Conservation (phyloP, 768 basidiomycete genomes). For the Chiua virens region DNA sequence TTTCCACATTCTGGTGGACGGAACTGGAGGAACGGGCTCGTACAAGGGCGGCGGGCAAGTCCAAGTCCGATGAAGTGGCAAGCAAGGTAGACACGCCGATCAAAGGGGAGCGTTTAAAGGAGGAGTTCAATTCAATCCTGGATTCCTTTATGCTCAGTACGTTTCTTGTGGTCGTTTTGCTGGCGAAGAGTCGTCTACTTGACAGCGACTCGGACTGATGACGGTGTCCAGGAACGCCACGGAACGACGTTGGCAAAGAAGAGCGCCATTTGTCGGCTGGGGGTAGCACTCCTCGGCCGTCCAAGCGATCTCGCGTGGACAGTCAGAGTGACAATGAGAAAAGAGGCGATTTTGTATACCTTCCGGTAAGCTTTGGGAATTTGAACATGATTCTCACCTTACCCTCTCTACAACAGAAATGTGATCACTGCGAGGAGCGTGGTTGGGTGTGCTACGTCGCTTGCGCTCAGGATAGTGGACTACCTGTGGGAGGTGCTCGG, state of each 20-base stretch:
- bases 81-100: too few species aligned
- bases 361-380: background rate
- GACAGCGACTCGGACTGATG: too few species aligned
- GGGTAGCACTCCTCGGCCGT: too few species aligned
- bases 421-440: background rate
- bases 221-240: too few species aligned
- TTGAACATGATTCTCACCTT: background rate
- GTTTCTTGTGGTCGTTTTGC: too few species aligned
- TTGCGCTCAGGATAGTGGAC: background rate
- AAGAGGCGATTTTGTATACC: background rate
- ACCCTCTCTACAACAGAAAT: background rate
- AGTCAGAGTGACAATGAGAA: background rate
- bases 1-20: conserved; percentile 12
- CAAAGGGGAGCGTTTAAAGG: too few species aligned
- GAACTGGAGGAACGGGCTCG: background rate
- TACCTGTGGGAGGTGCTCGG: background rate
- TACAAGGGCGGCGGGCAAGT: too few species aligned
- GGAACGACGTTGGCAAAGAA: background rate
- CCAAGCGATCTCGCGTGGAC: background rate
- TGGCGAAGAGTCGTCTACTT: too few species aligned
- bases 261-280: background rate
- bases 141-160: too few species aligned
- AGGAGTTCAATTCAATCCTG: too few species aligned
- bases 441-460: background rate
- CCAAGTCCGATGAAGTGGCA: too few species aligned